Percentiles rank a stretch among this genome's conserved stretches.
Evolutionary conservation across 176 grass and related monocot genomes (phyloP).

Genomic region (Avena sativa): DNA sequence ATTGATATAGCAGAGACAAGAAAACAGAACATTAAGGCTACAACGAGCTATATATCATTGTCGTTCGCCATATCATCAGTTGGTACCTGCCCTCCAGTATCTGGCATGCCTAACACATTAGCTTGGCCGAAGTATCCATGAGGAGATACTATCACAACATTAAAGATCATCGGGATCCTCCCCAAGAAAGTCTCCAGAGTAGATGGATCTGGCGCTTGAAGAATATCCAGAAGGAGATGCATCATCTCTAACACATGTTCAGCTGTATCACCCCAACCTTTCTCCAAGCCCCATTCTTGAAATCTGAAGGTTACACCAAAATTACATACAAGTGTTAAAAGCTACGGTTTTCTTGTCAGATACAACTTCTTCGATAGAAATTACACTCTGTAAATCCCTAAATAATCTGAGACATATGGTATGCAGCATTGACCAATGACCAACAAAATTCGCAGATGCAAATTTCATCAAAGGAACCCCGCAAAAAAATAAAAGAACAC

Average conservation of each 20-base stretch:
- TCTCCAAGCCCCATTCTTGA: constrained; percentile 99
- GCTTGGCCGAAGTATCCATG: constrained; percentile 99
- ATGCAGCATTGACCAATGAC: not conserved
- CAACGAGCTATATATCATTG: constrained; percentile 26
- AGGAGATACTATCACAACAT: constrained; percentile 90
- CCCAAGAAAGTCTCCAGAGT: constrained; percentile 92
- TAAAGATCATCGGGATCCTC: constrained; percentile 97
- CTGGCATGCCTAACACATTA: constrained; percentile 96
- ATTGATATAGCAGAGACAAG: not conserved
- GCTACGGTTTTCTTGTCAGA: not conserved
- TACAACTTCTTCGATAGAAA: not conserved
- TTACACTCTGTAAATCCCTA: not conserved
- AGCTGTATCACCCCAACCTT: constrained; percentile 97
- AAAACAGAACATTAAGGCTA: not conserved
- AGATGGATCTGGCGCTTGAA: constrained; percentile 94
- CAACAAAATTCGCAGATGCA: constrained; percentile 1
- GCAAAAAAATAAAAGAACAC: not conserved
- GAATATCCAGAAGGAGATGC: constrained; percentile 88
- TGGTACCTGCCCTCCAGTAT: constrained; percentile 95
- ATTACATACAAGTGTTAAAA: not conserved
- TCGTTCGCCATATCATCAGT: not conserved
- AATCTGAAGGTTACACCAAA: constrained; percentile 63
- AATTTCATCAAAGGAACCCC: not conserved
- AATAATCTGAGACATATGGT: not conserved
- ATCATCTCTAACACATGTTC: constrained; percentile 88